phyloP scores from a whole-genome alignment of 768 basidiomycete genomes.

The Paxillus rubicundulus region DNA sequence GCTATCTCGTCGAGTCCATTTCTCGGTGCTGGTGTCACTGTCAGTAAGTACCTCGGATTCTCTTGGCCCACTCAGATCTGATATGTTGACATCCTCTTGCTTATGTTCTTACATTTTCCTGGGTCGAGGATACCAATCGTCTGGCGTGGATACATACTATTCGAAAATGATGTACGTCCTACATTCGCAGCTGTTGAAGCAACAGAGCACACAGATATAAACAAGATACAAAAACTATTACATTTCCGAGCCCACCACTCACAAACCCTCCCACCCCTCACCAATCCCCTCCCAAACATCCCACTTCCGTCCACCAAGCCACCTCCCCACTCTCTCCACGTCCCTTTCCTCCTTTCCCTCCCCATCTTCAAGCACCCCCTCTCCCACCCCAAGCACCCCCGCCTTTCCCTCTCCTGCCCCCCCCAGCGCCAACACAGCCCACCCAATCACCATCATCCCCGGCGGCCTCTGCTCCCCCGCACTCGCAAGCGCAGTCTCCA shows the following conservation, averaged over 20 bases:
- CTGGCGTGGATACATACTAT: too few species aligned
- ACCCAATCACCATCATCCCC: conserved; percentile 95
- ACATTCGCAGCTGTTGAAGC: too few species aligned
- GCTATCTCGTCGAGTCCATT: too few species aligned
- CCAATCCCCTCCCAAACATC: conserved; percentile 63
- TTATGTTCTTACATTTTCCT: too few species aligned
- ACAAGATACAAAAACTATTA: background rate
- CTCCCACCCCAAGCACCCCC: conserved; percentile 40
- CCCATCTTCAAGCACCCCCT: conserved; percentile 65
- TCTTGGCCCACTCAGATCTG: too few species aligned
- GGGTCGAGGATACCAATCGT: too few species aligned
- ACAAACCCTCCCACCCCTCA: conserved; percentile 37
- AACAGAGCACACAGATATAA: too few species aligned
- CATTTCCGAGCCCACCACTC: background rate
- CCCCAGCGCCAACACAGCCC: conserved; percentile 80
- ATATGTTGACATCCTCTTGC: too few species aligned
- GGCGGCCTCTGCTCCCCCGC: conserved; percentile 88
- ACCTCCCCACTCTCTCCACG: conserved; percentile 46
- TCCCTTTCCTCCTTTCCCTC: conserved; percentile 32
- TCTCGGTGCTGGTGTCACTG: too few species aligned
- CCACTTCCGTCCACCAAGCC: conserved; percentile 62
- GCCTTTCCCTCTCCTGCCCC: conserved; percentile 23
- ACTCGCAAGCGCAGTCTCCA: conserved; percentile 68
- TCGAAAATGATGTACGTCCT: too few species aligned
- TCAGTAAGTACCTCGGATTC: too few species aligned